Evolutionary conservation across 2,329 filamentous ascomycete species (phyloP).

Genomic region (Penicillium concentricum): DNA sequence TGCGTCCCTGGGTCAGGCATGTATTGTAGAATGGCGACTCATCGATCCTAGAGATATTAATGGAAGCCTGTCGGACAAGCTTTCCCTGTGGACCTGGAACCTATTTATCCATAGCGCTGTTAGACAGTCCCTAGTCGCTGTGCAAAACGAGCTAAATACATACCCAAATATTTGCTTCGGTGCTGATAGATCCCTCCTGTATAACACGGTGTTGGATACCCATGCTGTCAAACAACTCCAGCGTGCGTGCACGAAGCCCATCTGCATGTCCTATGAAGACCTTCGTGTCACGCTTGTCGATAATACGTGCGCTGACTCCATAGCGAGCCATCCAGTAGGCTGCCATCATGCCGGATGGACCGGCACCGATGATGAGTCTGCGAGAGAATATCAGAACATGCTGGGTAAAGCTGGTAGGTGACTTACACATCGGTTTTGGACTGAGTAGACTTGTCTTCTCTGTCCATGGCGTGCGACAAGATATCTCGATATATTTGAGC

Average conservation of each 20-base stretch:
- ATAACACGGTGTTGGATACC: conserved; percentile 63
- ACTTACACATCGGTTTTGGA: conserved; percentile 8
- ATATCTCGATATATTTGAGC: background rate
- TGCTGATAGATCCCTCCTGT: conserved; percentile 66
- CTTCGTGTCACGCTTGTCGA: conserved; percentile 47
- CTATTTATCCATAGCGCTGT: conserved; percentile 1
- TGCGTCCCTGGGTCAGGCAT: conserved; percentile 68
- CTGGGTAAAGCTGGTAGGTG: accelerated
- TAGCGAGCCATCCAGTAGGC: conserved; percentile 52
- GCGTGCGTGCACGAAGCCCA: conserved; percentile 20
- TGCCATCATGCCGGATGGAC: conserved; percentile 51
- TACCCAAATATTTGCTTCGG: conserved; percentile 60
- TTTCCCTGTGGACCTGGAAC: conserved; percentile 51
- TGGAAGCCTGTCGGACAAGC: conserved; percentile 59
- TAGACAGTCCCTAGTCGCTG: background rate
- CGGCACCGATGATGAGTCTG: conserved; percentile 50
- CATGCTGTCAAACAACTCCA: conserved; percentile 65
- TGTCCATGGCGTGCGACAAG: background rate
- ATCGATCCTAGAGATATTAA: conserved; percentile 60
- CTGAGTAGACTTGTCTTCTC: background rate
- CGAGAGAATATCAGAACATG: background rate
- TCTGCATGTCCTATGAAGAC: conserved; percentile 31
- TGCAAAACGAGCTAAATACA: background rate
- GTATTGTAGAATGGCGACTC: conserved; percentile 62
- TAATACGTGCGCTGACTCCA: conserved; percentile 49